Evolutionary conservation across 108 stramenopile genomes (phyloP), one percentile per base, ranked within the genome.

Genomic region (Cyclotella cryptica): DNA sequence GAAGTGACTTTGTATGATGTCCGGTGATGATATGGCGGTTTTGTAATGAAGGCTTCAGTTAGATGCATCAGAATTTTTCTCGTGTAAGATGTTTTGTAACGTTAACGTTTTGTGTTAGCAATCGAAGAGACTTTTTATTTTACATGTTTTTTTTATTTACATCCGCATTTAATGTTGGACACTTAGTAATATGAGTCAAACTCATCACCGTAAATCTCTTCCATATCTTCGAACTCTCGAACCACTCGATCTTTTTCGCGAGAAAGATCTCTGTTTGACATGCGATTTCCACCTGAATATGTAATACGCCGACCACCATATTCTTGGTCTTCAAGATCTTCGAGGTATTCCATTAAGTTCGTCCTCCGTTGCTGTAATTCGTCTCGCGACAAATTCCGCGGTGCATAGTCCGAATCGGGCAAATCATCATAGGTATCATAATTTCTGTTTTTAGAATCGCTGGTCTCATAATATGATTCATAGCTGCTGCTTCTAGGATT

Each of bases 261-360:
- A 10, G 60, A 39, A 26, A 57, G 1, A 61, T 61, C 60, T 61
- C 60, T 61, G 35, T 61, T 61, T 39, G 47, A 49, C 47, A 49
- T 49, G 47, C 35, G 19, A 24, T 61, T 39, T 12, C 30, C 60
- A 39, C n/a, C 60, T 30, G 29, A 61, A 21, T 61, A 19, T 17
- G 15, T 39, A 2, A 61, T 61, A 13, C 30, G 60, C 15, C 29
- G 29, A 17, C 60, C 60, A 35, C n/a, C 30, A 39, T 39, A 61
- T 61, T 61, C 60, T 39, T 39, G 60, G n/a, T 61, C 60, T 61
- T 61, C 60, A 61, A 61, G 55, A 57, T 57, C 55, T 57, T 57
- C 55, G 0, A 57, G 13, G 35, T 61, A 61, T 19, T 61, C 60
- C 60, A 61, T 61, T 39, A 61, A 35, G 35, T 61, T 30, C 14